Evolutionary conservation across 2,329 filamentous ascomycete species (phyloP), one percentile per base, ranked within the genome.

Genomic region (Aureobasidium subglaciale): DNA sequence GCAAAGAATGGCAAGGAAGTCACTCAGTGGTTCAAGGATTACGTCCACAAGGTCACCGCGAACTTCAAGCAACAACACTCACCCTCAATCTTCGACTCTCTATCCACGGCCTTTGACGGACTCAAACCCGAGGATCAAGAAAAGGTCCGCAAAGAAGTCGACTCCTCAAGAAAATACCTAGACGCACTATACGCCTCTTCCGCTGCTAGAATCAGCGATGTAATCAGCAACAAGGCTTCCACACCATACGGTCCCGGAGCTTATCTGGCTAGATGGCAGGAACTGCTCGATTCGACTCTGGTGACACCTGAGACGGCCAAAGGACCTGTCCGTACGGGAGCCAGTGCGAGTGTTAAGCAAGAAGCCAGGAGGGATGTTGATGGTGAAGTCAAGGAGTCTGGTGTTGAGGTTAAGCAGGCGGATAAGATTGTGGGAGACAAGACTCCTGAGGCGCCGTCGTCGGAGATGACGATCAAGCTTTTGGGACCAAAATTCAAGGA

Each of bases 201-300:
- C 0, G 68, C 68, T 1, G 63, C 68, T 0, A 79, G 81, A 2
- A 78, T 87, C 58, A 78, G 82, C 53, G 69, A 70, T 1, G 77
- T 89, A 22, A 73, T 88, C 41, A 74, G 64, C 32, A 59, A 60
- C 45, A 58, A 62, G 9, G 37, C 54, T 8, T 48, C 58, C 3
- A 74, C 72, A 32, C 78, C 78, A 53, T 76, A 75, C 22, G 87
- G 86, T 0, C 87, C 88, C 0, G 88, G 88, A 1, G 80, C 86
- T 43, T 91, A 87, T 64, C 78, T 90, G 22, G 77, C 81, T 1
- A 78, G 83, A 48, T 91, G 88, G 87, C 85, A 90, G 65, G 74
- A 79, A 1, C 73, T 90, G 6, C 73, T 91, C 3, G 84, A 90
- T 65, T 73, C 77, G n/a, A 88, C 87, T 0, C 68, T 77, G 42